Percentiles rank a stretch among this genome's conserved stretches.
phyloP scores from a whole-genome alignment of 2,329 filamentous ascomycete genomes.

The Nigrospora oryzae region DNA sequence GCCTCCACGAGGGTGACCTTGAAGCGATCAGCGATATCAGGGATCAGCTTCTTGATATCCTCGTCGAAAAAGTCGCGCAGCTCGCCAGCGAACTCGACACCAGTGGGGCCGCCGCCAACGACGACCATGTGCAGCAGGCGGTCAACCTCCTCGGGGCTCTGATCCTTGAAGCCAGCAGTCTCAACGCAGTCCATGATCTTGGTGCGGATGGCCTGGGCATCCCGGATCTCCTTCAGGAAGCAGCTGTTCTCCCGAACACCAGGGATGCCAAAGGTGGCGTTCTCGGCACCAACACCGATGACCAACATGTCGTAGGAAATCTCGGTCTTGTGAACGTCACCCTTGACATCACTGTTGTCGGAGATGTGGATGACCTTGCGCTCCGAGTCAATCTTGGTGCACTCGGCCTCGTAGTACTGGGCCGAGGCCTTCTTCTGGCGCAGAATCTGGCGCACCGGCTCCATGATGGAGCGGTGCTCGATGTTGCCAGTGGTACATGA shows the following conservation, averaged over 20 bases:
- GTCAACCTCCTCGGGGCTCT: slow-evolving; percentile 78
- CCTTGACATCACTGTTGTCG: slow-evolving; percentile 90
- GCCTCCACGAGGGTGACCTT: slow-evolving; percentile 96
- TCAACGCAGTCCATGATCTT: slow-evolving; percentile 99
- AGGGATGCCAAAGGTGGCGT: slow-evolving; percentile 95
- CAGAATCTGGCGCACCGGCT: slow-evolving; percentile 92
- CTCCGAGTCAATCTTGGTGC: slow-evolving; percentile 88
- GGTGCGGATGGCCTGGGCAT: slow-evolving; percentile 93
- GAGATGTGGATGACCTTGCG: slow-evolving; percentile 82
- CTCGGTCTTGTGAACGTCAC: slow-evolving; percentile 71
- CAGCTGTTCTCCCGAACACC: slow-evolving; percentile 92
- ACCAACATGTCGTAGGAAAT: slow-evolving; percentile 98
- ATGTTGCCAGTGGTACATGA: slow-evolving; percentile 97
- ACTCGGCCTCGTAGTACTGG: slow-evolving; percentile 97
- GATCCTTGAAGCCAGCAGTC: slow-evolving; percentile 96
- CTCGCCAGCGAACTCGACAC: slow-evolving; percentile 97
- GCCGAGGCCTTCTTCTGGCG: slow-evolving; percentile 89
- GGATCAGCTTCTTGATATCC: slow-evolving; percentile 96
- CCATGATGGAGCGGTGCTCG: slow-evolving; percentile 99
- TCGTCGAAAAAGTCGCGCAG: slow-evolving; percentile 98
- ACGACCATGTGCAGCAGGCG: slow-evolving; percentile 98
- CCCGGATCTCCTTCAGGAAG: slow-evolving; percentile 96
- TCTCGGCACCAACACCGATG: slow-evolving; percentile 93
- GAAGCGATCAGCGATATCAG: slow-evolving; percentile 91
- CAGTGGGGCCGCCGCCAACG: slow-evolving; percentile 85